Conservation (phyloP, 805 yeast species). For the Starmerella roubikii region DNA sequence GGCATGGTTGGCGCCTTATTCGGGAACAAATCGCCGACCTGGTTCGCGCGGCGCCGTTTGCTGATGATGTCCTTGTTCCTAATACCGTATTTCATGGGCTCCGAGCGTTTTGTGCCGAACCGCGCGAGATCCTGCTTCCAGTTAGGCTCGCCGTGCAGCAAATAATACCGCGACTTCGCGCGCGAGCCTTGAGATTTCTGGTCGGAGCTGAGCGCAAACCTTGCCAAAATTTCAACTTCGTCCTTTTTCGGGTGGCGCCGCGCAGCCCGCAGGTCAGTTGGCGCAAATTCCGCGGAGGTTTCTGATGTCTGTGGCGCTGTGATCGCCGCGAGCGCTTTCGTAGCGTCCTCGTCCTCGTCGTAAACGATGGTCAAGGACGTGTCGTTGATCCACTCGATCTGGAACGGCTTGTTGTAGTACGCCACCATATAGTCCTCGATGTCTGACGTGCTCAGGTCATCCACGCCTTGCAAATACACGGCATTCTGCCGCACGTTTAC, state of each 20-base stretch:
- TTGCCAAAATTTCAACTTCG: conserved; percentile 29
- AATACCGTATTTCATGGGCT: conserved; percentile 20
- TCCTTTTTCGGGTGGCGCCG: conserved; percentile 27
- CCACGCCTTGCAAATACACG: conserved; percentile 45
- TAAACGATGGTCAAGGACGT: conserved; percentile 43
- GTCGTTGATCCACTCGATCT: conserved; percentile 57
- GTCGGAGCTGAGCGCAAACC: conserved; percentile 44
- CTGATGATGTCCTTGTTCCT: conserved; percentile 10
- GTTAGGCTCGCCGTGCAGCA: conserved; percentile 60
- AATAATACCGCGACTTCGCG: conserved; percentile 47
- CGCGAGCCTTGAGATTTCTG: conserved; percentile 44
- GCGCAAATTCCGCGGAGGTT: conserved; percentile 15
- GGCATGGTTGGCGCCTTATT: conserved; percentile 13
- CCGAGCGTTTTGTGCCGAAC: conserved; percentile 20
- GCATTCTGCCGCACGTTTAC: conserved; percentile 37
- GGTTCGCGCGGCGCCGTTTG: conserved; percentile 5
- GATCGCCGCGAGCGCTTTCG: conserved; percentile 28
- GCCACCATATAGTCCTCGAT: conserved; percentile 42
- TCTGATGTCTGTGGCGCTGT: conserved; percentile 25
- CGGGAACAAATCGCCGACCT: conserved; percentile 20
- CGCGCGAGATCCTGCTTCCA: conserved; percentile 19
- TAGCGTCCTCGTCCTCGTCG: conserved; percentile 30
- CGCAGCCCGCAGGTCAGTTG: conserved; percentile 22
- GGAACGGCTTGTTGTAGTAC: conserved; percentile 28
- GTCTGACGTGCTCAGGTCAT: conserved; percentile 46